These are phyloP conservation scores for Diaporthe sp. DNA, from an alignment of 2,329 filamentous ascomycete species.

Conservation along the genomic window DNA sequence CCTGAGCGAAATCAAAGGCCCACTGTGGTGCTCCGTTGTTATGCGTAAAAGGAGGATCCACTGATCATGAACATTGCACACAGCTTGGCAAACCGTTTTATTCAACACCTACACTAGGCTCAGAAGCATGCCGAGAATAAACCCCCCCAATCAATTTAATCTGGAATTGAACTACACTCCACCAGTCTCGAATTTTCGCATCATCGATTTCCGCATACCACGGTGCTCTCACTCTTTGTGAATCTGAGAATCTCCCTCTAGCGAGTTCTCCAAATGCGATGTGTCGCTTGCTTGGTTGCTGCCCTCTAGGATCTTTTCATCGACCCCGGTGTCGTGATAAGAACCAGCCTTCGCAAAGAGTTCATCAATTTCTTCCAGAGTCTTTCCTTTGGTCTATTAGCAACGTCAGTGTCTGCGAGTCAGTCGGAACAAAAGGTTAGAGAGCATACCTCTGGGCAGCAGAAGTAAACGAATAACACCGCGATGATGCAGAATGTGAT, in stretches of 20 bases:
- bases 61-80: too few species aligned
- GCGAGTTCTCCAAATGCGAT: neutral
- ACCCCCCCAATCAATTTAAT: neutral
- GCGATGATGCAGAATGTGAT: neutral
- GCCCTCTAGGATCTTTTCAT: neutral
- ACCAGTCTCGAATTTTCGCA: neutral
- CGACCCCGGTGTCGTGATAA: neutral
- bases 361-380: neutral
- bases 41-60: too few species aligned
- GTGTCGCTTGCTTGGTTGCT: neutral
- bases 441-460: neutral
- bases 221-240: neutral
- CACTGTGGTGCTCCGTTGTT: too few species aligned
- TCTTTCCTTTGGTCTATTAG: neutral
- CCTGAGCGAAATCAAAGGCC: too few species aligned
- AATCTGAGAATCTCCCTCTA: neutral
- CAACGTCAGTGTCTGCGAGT: neutral
- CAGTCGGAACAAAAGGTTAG: accelerated
- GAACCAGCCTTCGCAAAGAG: neutral
- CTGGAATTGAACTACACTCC: too few species aligned
- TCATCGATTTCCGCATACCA: neutral
- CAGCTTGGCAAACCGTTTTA: too few species aligned
- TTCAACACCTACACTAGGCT: too few species aligned
- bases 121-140: neutral
- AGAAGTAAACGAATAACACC: neutral